Conservation (phyloP, 805 yeast species). For the Tetrapisispora fleetii region DNA sequence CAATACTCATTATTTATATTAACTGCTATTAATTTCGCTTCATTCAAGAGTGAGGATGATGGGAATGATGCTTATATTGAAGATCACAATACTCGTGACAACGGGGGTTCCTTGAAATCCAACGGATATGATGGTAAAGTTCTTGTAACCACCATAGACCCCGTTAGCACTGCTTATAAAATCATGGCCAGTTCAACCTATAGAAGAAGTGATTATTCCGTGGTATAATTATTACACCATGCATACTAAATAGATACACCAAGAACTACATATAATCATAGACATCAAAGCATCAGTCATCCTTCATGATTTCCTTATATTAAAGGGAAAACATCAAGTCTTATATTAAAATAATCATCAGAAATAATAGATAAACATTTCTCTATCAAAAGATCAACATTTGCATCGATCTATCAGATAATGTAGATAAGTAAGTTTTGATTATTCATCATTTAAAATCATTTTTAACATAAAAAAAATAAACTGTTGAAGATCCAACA, state of each 20-base stretch:
- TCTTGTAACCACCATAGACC: constrained; percentile 30
- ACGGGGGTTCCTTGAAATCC: constrained; percentile 9
- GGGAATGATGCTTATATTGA: constrained; percentile 2
- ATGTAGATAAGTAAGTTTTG: constrained; percentile 5
- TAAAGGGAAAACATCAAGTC: background rate
- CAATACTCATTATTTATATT: constrained; percentile 18
- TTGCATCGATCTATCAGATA: constrained; percentile 6
- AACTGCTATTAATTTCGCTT: constrained; percentile 22
- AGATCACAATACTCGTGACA: constrained; percentile 8
- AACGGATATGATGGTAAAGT: constrained; percentile 41
- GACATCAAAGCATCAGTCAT: background rate
- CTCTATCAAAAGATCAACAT: constrained; percentile 4
- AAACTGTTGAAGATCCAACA: too few relatives aligned
- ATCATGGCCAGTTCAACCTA: constrained; percentile 5
- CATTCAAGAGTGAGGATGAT: constrained; percentile 9
- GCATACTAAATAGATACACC: background rate
- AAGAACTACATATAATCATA: background rate
- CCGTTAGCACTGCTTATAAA: constrained; percentile 20
- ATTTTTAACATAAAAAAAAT: background rate
- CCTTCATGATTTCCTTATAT: too few relatives aligned
- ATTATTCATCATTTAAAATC: constrained; percentile 2
- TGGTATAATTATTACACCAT: constrained; percentile 5
- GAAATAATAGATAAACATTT: background rate
- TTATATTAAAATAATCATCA: constrained; percentile 3
- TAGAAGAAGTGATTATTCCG: background rate